Conservation (phyloP, 2,329 filamentous ascomycete genomes). For the Magnaporthiopsis poae region DNA sequence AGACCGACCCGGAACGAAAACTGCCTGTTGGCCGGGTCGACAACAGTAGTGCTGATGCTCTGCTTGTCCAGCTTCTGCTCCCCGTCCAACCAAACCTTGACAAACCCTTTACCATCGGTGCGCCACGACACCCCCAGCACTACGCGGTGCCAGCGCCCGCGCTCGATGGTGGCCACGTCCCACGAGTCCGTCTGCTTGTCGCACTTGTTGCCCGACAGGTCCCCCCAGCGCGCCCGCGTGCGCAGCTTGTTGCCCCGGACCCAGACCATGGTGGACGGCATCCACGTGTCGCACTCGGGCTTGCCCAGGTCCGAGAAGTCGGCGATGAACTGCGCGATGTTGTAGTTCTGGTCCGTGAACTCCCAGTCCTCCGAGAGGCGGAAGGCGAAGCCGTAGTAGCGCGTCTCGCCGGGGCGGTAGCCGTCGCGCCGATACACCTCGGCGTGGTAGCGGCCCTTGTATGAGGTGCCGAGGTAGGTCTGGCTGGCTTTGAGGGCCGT, state of each 20-base stretch:
- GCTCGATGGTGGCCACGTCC: constrained; percentile 26
- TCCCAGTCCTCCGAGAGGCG: constrained; percentile 37
- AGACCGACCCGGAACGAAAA: constrained; percentile 39
- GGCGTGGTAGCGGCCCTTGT: constrained; percentile 38
- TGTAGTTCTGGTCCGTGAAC: constrained; percentile 34
- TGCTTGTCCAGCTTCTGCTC: constrained; percentile 30
- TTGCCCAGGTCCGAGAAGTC: constrained; percentile 33
- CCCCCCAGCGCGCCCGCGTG: constrained; percentile 23
- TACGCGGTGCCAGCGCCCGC: constrained; percentile 37
- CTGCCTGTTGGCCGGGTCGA: constrained; percentile 24
- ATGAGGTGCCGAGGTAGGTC: constrained; percentile 28
- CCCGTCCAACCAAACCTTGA: constrained; percentile 38
- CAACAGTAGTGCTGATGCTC: constrained; percentile 33
- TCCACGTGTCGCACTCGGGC: constrained; percentile 29
- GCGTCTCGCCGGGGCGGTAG: constrained; percentile 34
- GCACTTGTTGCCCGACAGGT: constrained; percentile 2
- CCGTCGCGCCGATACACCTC: constrained; percentile 34
- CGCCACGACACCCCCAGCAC: constrained; percentile 36
- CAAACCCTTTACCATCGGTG: constrained; percentile 32
- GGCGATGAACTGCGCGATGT: constrained; percentile 42
- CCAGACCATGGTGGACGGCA: constrained; percentile 40
- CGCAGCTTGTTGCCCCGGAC: constrained; percentile 32
- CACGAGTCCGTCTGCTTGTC: constrained; percentile 28
- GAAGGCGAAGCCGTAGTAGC: constrained; percentile 42
- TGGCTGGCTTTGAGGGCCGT: constrained; percentile 36